A percentile compares a stretch with the other conserved stretches of the same genome.
Conservation (phyloP, 768 basidiomycete species). For the Steccherinum ochraceum region DNA sequence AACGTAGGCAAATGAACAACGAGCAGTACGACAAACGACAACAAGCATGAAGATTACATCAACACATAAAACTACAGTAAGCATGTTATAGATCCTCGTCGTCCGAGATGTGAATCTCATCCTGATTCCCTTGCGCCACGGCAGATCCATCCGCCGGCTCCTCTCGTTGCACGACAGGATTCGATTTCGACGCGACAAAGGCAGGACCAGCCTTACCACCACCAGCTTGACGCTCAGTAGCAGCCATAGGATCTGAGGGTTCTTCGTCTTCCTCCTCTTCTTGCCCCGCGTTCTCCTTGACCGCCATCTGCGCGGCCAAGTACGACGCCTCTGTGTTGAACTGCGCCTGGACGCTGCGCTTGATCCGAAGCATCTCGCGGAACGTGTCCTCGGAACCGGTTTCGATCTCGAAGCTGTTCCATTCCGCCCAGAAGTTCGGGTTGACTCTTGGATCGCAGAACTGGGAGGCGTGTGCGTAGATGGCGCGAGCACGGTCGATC, state of each 20-base stretch:
- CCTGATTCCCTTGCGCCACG: constrained; percentile 48
- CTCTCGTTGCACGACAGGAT: constrained; percentile 32
- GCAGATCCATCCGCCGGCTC: constrained; percentile 29
- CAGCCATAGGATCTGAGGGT: constrained; percentile 79
- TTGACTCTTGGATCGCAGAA: constrained; percentile 95
- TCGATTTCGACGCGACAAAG: constrained; percentile 70
- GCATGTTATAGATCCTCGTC: constrained; percentile 49
- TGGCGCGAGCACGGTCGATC: constrained; percentile 93
- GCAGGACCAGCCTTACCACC: constrained; percentile 48
- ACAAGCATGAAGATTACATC: constrained; percentile 15
- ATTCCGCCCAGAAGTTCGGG: constrained; percentile 92
- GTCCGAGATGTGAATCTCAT: constrained; percentile 87
- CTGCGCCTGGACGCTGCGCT: constrained; percentile 95
- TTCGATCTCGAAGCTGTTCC: constrained; percentile 98
- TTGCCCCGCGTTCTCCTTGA: constrained; percentile 37
- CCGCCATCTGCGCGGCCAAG: constrained; percentile 80
- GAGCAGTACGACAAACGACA: constrained; percentile 1
- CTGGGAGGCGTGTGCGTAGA: constrained; percentile 96
- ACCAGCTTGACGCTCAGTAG: constrained; percentile 62
- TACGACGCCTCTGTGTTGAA: constrained; percentile 98
- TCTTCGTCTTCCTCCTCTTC: constrained; percentile 24
- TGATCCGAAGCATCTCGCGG: constrained; percentile 91
- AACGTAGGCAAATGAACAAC: constrained; percentile 17
- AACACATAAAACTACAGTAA: constrained; percentile 10
- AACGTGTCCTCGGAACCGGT: constrained; percentile 99